Conservation (phyloP, 805 yeast genomes). For the Citeromyces matritensis region DNA sequence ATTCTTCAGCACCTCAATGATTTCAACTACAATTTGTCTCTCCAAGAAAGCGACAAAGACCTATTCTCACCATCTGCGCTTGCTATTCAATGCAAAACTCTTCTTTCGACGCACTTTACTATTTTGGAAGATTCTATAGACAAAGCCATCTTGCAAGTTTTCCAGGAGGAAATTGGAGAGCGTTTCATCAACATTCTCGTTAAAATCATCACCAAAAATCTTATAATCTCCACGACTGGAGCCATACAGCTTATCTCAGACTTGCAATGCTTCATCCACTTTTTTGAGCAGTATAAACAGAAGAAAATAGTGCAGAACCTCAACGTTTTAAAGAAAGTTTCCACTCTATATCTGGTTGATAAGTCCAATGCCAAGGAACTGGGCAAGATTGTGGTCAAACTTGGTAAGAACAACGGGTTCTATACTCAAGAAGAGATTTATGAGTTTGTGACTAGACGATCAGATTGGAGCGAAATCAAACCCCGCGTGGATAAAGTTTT, state of each 20-base stretch:
- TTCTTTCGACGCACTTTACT: conserved; percentile 53
- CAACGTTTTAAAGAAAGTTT: conserved; percentile 70
- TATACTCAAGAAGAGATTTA: conserved; percentile 90
- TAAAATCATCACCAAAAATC: conserved; percentile 57
- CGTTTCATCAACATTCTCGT: conserved; percentile 66
- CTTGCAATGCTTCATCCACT: conserved; percentile 63
- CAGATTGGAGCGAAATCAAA: conserved; percentile 72
- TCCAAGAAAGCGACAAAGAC: conserved; percentile 5
- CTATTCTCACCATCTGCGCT: conserved; percentile 3
- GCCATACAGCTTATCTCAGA: conserved; percentile 76
- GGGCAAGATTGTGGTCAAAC: conserved; percentile 71
- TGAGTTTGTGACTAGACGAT: conserved; percentile 75
- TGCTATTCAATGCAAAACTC: conserved; percentile 3
- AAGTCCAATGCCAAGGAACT: conserved; percentile 58
- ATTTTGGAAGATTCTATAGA: conserved; percentile 74
- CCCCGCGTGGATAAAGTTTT: conserved; percentile 84
- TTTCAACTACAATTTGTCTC: conserved; percentile 38
- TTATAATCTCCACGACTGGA: conserved; percentile 62
- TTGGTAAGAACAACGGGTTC: conserved; percentile 76
- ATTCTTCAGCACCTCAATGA: conserved; percentile 9
- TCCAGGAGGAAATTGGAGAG: conserved; percentile 88
- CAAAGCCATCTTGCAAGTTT: conserved; percentile 76
- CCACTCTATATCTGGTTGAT: conserved; percentile 63
- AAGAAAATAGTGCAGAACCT: conserved; percentile 63
- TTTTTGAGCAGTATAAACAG: conserved; percentile 45